Evolutionary conservation across 2,329 filamentous ascomycete species (phyloP), one percentile per base, ranked within the genome.

Genomic region (Blastomyces silverae): DNA sequence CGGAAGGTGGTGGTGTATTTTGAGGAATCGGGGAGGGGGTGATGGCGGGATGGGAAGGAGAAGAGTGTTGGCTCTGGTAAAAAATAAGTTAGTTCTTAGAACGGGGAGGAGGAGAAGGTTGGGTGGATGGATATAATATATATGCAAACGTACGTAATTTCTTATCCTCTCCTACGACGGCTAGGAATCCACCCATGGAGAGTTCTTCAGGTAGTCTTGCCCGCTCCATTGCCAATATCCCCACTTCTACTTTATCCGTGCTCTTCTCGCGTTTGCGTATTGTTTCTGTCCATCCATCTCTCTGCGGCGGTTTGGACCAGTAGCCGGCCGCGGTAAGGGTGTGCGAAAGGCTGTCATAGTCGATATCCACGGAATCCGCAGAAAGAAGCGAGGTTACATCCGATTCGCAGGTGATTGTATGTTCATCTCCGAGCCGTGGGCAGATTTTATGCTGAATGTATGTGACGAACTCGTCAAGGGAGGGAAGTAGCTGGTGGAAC

Each of bases 41-140:
- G 85, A 75, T 97, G 92, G 0, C 92, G 87, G 2, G 91, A 87
- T 1, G 90, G 87, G 69, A 96, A 94, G 55, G 89, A 86, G 79
- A 97, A 97, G 57, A 93, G 80, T 0, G 90, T 89, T 1, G 89
- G 84, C 50, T 89, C 89, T 84, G 68, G 50, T 48, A 1, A 62
- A 25, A 5, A 62, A 25, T 60, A 46, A 1, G 34, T 42, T 34
- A 52, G 68, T 67, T n/a, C n/a, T n/a, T 63, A 66, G 67, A 61
- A 64, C n/a, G 22, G 20, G 53, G n/a, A n/a, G n/a, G n/a, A 53
- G 60, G n/a, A 20, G 39, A n/a, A 20, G 56, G 53, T 28, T 42
- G 31, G 46, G n/a, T 22, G 25, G 25, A 53, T 42, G n/a, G n/a
- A n/a, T n/a, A n/a, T n/a, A n/a, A n/a, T n/a, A 64, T 28, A 10